phyloP scores from a whole-genome alignment of 1,139 yeast genomes.

The Kazachstania sp. region DNA sequence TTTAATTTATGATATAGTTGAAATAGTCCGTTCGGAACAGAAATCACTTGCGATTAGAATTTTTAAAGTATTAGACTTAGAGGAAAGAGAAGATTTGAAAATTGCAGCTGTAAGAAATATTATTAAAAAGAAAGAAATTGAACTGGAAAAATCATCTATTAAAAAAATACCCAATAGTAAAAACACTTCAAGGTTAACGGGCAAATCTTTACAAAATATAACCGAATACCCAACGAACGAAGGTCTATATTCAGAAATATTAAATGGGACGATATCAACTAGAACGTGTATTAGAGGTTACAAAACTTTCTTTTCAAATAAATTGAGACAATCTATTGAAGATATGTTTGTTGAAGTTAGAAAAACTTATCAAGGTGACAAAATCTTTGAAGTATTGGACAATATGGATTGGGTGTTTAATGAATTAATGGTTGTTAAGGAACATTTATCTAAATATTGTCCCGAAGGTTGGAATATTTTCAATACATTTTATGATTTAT shows the following conservation, averaged over 20 bases:
- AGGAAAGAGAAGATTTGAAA: slow-evolving; percentile 68
- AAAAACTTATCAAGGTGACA: slow-evolving; percentile 45
- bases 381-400: slow-evolving; percentile 51
- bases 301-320: slow-evolving; percentile 52
- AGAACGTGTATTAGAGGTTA: slow-evolving; percentile 54
- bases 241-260: slow-evolving; percentile 31
- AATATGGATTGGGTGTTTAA: slow-evolving; percentile 79
- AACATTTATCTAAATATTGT: slow-evolving; percentile 53
- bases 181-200: slow-evolving; percentile 9
- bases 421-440: slow-evolving; percentile 60
- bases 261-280: slow-evolving; percentile 33
- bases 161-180: slow-evolving; percentile 25
- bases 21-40: slow-evolving; percentile 61
- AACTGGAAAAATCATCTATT: slow-evolving; percentile 24
- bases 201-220: slow-evolving; percentile 1
- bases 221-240: slow-evolving; percentile 23
- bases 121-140: slow-evolving; percentile 31
- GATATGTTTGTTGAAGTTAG: slow-evolving; percentile 62
- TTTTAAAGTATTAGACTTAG: slow-evolving; percentile 70
- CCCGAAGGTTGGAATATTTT: slow-evolving; percentile 66
- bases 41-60: slow-evolving; percentile 58
- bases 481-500: slow-evolving; percentile 52
- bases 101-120: slow-evolving; percentile 44
- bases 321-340: slow-evolving; percentile 50
- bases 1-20: slow-evolving; percentile 58